Base-by-base conservation (phyloP, 2,329 filamentous ascomycete species). In the Trichoderma sp. region DNA sequence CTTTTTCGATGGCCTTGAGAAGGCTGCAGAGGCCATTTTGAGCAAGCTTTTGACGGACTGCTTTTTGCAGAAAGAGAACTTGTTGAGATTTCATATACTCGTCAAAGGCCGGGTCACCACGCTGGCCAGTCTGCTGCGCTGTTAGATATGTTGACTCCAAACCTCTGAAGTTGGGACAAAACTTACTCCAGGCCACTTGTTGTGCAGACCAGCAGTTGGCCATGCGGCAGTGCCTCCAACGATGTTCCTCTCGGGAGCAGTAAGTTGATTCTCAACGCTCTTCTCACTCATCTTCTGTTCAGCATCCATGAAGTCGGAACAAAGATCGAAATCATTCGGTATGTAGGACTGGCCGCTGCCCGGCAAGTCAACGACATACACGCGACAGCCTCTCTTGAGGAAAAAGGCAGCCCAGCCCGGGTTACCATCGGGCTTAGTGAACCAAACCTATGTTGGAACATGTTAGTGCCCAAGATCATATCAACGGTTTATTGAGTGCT, bases 41-140 rank as follows among this genome's bases (percentile, higher is more conserved):
- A 1, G 75, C 79, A 1, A 79, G 47, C 0, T 67, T 72, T 70
- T 84, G 81, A 15, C 80, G 78, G 43, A 81, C 76, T 0, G 74
- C 53, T 28, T 73, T 77, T 12, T 73, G 76, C n/a, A 78, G 73
- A 5, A 73, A 72, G 4, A 82, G 77, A 2, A 83, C 81, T 1
- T 83, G 79, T 30, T 86, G 79, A 0, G 82, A 81, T 6, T 82
- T 80, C 74, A 82, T 85, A 75, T 87, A 87, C 1, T 78, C 79
- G 72, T 86, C 83, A 74, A 90, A 89, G 21, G 80, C 76, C 0
- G 81, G 74, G 73, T 89, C 86, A 3, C 84, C 84, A 15, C 77
- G 74, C 51, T 74, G 73, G 2, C 82, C 82, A n/a, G 78, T 78
- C 80, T 82, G 1, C 5, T 9, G 9, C 18, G 75, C 32, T 76